These are phyloP conservation scores for Epichloe aotearoae DNA, from an alignment of 2,329 filamentous ascomycete species.

Conservation along the genomic window DNA sequence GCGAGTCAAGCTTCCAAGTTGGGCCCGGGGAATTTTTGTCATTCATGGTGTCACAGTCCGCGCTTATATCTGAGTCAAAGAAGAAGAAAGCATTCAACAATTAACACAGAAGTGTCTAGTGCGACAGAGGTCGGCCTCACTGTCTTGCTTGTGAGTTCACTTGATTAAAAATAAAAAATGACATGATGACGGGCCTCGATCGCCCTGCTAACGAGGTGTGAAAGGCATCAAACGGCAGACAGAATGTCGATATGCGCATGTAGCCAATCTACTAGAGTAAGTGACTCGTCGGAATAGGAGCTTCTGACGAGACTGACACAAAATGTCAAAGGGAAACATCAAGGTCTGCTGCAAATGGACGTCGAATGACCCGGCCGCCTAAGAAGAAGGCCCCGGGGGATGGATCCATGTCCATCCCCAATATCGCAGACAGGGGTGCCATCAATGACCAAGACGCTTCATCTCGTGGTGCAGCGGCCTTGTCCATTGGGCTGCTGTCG, in stretches of 20 bases:
- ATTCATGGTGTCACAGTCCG: neutral
- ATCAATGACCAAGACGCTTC: slow-evolving; percentile 28
- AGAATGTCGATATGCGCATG: slow-evolving; percentile 60
- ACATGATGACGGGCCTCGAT: neutral
- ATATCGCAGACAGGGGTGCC: slow-evolving; percentile 41
- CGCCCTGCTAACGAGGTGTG: slow-evolving; percentile 16
- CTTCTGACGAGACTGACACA: slow-evolving; percentile 5
- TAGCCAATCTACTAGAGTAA: slow-evolving; percentile 66
- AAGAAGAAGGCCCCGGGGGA: slow-evolving; percentile 35
- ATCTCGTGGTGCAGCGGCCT: slow-evolving; percentile 38
- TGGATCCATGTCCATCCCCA: slow-evolving; percentile 32
- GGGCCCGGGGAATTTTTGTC: neutral
- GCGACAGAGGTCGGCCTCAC: slow-evolving; percentile 59
- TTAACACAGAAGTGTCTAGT: slow-evolving; percentile 31
- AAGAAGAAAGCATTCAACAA: neutral
- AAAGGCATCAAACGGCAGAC: slow-evolving; percentile 64
- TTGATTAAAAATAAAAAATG: neutral
- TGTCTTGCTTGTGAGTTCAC: slow-evolving; percentile 46
- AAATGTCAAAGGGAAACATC: slow-evolving; percentile 37
- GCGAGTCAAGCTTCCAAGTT: neutral
- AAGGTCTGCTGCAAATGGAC: slow-evolving; percentile 37
- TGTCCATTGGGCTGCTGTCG: slow-evolving; percentile 51
- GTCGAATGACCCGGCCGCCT: slow-evolving; percentile 43
- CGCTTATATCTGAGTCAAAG: no score
- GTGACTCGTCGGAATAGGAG: slow-evolving; percentile 15